Base-by-base conservation (phyloP, 768 basidiomycete species). In the Strobilomyces echinocephalus region DNA sequence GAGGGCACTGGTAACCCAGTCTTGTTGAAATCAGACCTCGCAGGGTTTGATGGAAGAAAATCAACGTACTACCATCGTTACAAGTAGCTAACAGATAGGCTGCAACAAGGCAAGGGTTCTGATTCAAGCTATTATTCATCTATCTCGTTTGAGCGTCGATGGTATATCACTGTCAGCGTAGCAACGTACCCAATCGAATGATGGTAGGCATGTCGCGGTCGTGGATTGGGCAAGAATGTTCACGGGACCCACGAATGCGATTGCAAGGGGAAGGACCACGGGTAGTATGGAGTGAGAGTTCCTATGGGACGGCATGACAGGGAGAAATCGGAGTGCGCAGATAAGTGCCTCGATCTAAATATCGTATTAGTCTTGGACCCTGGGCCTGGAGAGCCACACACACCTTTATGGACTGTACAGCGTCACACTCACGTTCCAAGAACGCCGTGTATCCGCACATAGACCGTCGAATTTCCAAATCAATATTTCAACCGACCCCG, bases 81-180 rank as follows among this genome's bases (percentile, higher is more conserved):
- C 79, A 81, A 1, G 70, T 69, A 20, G 74, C 68, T 35, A 76
- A 59, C 2, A 80, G 64, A 38, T 72, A 73, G 2, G 78, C 73
- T 15, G 77, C 66, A 21, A 81, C 65, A 15, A 71, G 42, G 57
- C 79, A 81, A 20, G 79, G 78, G 21, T 66, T 76, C 54, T 81
- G 73, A 40, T 64, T 64, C 45, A 72, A 69, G 20, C 76, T 77
- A 52, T 82, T 82, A 44, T 50, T 16, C 69, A 71, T 65, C 68
- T 69, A 20, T 12, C 30, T 24, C 51, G 26, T 28, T 4, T 28
- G 45, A 55, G 33, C 16, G 11, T 12, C 56, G 34, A 33, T 20
- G 10, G 8, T 16, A 3, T 31, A 21, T 31, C 8, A 24, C 24
- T 20, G 8, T 35, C 5, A 16, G 8, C 11, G 14, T 12, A 15